These are phyloP conservation scores for Calonectria pseudoturangicola DNA, from an alignment of 2,329 filamentous ascomycete genomes.

Conservation along the genomic window DNA sequence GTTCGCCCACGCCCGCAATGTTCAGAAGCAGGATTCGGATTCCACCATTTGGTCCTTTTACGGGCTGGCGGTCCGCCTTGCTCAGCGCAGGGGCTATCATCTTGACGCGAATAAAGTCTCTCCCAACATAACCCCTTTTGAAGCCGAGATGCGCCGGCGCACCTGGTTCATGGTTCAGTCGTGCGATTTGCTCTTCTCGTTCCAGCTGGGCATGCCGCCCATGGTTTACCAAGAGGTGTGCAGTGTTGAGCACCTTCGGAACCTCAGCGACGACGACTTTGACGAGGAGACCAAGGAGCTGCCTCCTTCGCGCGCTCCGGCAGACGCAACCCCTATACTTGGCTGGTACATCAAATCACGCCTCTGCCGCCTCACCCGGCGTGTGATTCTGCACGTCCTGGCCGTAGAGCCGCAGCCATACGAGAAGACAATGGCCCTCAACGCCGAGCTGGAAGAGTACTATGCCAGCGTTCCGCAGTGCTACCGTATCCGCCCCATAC, in stretches of 20 bases:
- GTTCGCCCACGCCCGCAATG: constrained; percentile 65
- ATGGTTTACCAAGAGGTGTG: constrained; percentile 68
- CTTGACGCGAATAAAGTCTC: constrained; percentile 67
- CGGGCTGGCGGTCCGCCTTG: constrained; percentile 67
- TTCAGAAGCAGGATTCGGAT: constrained; percentile 64
- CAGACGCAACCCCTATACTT: constrained; percentile 66
- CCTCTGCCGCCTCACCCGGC: constrained; percentile 65
- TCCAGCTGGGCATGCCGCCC: constrained; percentile 72
- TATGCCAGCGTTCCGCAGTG: constrained; percentile 61
- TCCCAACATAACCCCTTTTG: constrained; percentile 65
- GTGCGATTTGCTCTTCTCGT: constrained; percentile 69
- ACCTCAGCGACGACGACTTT: constrained; percentile 71
- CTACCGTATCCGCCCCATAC: constrained; percentile 64
- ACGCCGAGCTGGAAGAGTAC: constrained; percentile 63
- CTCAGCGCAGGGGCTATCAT: constrained; percentile 72
- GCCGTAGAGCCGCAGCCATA: constrained; percentile 62
- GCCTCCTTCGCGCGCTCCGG: constrained; percentile 64
- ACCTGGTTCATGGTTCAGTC: constrained; percentile 69
- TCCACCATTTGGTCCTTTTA: constrained; percentile 69
- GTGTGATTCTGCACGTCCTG: constrained; percentile 64
- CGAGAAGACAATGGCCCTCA: constrained; percentile 58
- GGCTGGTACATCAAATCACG: constrained; percentile 66
- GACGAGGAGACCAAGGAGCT: constrained; percentile 65
- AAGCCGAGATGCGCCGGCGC: constrained; percentile 71
- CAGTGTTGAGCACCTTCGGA: constrained; percentile 67